Base-by-base conservation (phyloP, 140 eudicot genomes). In the Stevia rebaudiana region DNA sequence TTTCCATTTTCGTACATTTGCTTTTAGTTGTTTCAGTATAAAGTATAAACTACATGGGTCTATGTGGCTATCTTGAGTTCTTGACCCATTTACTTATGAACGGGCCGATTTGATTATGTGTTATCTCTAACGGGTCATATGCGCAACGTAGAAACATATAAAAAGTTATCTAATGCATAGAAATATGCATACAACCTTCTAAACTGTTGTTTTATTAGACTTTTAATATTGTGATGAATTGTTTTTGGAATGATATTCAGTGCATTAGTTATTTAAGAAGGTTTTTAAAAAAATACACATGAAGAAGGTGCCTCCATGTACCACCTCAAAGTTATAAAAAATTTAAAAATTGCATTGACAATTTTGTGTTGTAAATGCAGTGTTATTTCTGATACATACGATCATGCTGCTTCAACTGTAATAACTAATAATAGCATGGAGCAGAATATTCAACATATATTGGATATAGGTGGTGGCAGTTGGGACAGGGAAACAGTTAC, bases 391-490 rank as follows among this genome's bases (percentile, higher is more conserved):
- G 89, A 79, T 65, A 63, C 83, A 54, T 81, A 81, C 77, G 85
- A 74, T 51, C 76, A 85, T 50, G 83, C 89, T 70, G 96, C 95
- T 73, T 81, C 96, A 33, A 85, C 40, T 75, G 71, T 83, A 51
- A 92, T 85, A 42, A 78, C 75, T 10, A 80, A 65, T 48, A 72
- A 62, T 68, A 72, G 58, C 71, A 79, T 85, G 47, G 96, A 92
- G 65, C 92, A 88, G 68, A 88, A 90, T 44, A 70, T 87, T 69
- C 96, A 91, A 72, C 92, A 81, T 72, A 63, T 91, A 62, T 64
- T 91, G 82, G 98, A 87, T 75, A 83, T 91, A 76, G 98, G 98
- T 51, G 98, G 98, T 72, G 96, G 98, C 60, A 85, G 74, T 55
- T 91, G 98, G 98, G 95, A 91, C 70, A 87, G 71, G 74, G 95